Base-by-base conservation (phyloP, 495 filamentous ascomycete genomes). In the Xylaria palmicola region DNA sequence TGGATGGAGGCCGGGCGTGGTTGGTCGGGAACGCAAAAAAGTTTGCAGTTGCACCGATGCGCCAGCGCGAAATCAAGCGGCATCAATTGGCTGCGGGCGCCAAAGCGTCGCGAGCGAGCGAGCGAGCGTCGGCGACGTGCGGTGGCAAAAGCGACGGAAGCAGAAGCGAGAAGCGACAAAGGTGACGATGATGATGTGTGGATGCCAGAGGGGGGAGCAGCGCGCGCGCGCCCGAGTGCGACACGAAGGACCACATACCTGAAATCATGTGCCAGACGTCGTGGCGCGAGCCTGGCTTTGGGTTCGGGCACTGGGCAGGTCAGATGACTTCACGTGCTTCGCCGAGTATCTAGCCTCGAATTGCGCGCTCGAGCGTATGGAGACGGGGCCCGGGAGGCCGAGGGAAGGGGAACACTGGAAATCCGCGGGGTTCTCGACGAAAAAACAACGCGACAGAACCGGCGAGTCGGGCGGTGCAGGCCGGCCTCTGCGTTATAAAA, bases 261-360 rank as follows among this genome's bases (percentile, higher is more conserved):
- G 60, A 65, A 44, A 67, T 71, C 69, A 71, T 71, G 69, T 71
- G 69, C 69, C 57, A 58, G 62, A 65, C 69, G 62, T 71, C 69
- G 69, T 67, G 40, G 59, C 59, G 53, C 22, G 34, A 26, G 56
- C 55, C 30, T 45, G 64, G 63, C 55, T 44, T 56, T 47, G 59
- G 50, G 63, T 66, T 68, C 58, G 62, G 44, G 53, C 59, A 50
- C 40, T 40, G 59, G 68, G 65, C 68, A 62, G 59, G 60, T 62
- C 60, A 71, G 68, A 67, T 71, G 68, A 71, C 68, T 71, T 71
- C 69, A 71, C 69, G 69, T 71, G 69, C 64, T 67, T 69, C 64
- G 66, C 62, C 52, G 64, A 65, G 54, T 63, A 43, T 64, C 64
- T 69, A 67, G 66, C 56, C 66, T 71, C 59, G 69, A 69, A 71